Conservation (phyloP, 1,284 basidiomycete species). For the Ganoderma multipileum region DNA sequence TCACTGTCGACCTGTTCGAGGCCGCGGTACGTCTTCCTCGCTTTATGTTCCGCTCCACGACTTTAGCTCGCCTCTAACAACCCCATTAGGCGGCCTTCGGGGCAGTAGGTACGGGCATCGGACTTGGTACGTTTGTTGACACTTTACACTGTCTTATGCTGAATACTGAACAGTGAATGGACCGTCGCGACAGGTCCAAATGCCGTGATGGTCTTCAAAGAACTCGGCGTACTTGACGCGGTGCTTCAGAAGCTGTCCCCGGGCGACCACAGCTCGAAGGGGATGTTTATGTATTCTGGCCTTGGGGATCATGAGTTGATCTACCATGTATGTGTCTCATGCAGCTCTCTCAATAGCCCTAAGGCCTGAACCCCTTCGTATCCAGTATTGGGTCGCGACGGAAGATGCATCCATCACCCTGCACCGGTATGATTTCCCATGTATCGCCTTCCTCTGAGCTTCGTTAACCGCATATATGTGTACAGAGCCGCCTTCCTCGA, state of each 20-base stretch:
- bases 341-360: not conserved
- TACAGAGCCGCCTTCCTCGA: conserved; percentile 56
- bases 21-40: conserved; percentile 44
- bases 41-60: not conserved
- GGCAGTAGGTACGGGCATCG: conserved; percentile 62
- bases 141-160: not conserved
- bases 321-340: conserved; percentile 46
- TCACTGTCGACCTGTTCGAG: conserved; percentile 58
- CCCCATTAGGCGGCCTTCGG: conserved; percentile 48
- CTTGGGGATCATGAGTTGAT: conserved; percentile 49
- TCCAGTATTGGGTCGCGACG: not conserved
- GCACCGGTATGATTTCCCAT: not conserved
- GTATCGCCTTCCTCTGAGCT: not conserved
- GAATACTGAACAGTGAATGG: not conserved
- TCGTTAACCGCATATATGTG: conserved; percentile 24
- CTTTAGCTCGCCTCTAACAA: not conserved
- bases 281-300: conserved; percentile 52
- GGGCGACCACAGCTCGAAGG: conserved; percentile 38
- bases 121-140: conserved; percentile 49
- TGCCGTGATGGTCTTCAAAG: conserved; percentile 52
- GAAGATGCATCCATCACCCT: not conserved
- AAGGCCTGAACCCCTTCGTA: conserved; percentile 54
- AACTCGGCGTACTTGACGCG: conserved; percentile 51
- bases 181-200: conserved; percentile 52
- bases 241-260: conserved; percentile 48